phyloP scores from a whole-genome alignment of 371 early-diverging fungal species.

The Dichotomocladium elegans region DNA sequence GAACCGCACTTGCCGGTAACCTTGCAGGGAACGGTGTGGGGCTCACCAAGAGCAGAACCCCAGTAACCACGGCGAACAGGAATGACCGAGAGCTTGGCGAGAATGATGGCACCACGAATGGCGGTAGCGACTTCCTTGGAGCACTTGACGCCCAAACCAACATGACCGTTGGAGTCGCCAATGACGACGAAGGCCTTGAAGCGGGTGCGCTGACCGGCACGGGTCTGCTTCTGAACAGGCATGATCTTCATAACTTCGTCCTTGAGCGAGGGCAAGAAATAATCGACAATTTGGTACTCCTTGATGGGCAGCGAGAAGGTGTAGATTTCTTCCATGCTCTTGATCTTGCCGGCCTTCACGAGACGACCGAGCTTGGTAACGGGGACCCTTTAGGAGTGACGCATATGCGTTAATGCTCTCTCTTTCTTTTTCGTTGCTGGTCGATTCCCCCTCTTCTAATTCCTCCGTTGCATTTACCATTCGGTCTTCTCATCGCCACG shows the following conservation, averaged over 20 bases:
- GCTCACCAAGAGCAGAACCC: conserved; percentile 96
- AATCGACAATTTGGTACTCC: conserved; percentile 99
- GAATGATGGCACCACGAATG: conserved; percentile 98
- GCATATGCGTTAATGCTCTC: too few relatives aligned
- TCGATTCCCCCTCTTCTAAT: neutral
- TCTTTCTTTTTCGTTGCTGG: too few relatives aligned
- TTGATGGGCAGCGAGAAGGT: conserved; percentile 98
- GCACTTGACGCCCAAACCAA: conserved; percentile 99
- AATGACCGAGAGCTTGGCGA: conserved; percentile 97
- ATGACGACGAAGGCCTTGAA: conserved; percentile 99
- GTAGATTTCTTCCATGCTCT: conserved; percentile 95
- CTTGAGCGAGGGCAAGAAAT: conserved; percentile 95
- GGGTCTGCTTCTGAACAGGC: conserved; percentile 99
- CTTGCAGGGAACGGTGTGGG: conserved; percentile 99
- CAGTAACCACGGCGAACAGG: conserved; percentile 99
- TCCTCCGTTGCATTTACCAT: conserved; percentile 40
- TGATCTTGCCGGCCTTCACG: conserved; percentile 91
- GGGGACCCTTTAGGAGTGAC: conserved; percentile 59
- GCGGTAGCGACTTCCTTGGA: conserved; percentile 99
- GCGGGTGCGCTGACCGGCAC: conserved; percentile 99
- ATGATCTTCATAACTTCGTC: conserved; percentile 99
- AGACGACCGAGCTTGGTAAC: conserved; percentile 98
- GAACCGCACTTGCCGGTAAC: conserved; percentile 99
- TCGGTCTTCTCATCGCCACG: conserved; percentile 88
- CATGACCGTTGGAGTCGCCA: conserved; percentile 98